A percentile compares a stretch with the other conserved stretches of the same genome.
phyloP scores from a whole-genome alignment of 768 basidiomycete species.

The Pholiota conissans region DNA sequence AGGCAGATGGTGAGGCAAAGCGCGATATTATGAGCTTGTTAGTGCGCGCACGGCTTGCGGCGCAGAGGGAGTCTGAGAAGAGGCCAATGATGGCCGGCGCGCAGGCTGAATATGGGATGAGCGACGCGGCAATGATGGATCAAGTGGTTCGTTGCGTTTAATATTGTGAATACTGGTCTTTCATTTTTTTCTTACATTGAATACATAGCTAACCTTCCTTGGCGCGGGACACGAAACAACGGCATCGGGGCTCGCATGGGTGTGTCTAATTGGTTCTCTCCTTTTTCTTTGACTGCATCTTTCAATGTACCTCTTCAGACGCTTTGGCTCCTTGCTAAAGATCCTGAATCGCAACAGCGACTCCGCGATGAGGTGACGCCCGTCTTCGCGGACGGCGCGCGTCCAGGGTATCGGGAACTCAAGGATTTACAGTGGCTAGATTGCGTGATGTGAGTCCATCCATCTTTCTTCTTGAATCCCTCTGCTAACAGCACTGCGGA shows the following conservation, averaged over 20 bases:
- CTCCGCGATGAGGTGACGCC: slow-evolving; percentile 55
- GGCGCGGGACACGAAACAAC: slow-evolving; percentile 42
- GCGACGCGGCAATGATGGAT: slow-evolving; percentile 48
- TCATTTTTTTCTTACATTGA: too few relatives aligned
- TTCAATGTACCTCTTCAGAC: slow-evolving; percentile 29
- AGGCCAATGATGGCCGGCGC: slow-evolving; percentile 27
- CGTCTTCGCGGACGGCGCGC: slow-evolving; percentile 29
- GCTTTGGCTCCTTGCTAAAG: slow-evolving; percentile 53
- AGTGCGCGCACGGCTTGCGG: slow-evolving; percentile 35
- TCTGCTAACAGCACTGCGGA: background rate
- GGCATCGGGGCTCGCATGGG: slow-evolving; percentile 50
- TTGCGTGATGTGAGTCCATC: slow-evolving; percentile 35
- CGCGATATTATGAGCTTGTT: slow-evolving; percentile 55
- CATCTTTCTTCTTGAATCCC: background rate
- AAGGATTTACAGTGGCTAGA: slow-evolving; percentile 41
- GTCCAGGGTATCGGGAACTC: slow-evolving; percentile 39
- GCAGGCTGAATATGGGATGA: slow-evolving; percentile 40
- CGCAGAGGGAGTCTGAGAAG: background rate
- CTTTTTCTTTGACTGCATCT: background rate
- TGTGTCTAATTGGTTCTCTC: slow-evolving; percentile 15
- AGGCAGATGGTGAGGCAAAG: slow-evolving; percentile 40
- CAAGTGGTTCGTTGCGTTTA: slow-evolving; percentile 40
- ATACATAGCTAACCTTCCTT: background rate
- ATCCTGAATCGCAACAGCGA: slow-evolving; percentile 46
- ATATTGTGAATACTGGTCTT: background rate